Evolutionary conservation across 192 early-diverging fungal species (phyloP).

Genomic region (Jimgerdemannia lactiflua): DNA sequence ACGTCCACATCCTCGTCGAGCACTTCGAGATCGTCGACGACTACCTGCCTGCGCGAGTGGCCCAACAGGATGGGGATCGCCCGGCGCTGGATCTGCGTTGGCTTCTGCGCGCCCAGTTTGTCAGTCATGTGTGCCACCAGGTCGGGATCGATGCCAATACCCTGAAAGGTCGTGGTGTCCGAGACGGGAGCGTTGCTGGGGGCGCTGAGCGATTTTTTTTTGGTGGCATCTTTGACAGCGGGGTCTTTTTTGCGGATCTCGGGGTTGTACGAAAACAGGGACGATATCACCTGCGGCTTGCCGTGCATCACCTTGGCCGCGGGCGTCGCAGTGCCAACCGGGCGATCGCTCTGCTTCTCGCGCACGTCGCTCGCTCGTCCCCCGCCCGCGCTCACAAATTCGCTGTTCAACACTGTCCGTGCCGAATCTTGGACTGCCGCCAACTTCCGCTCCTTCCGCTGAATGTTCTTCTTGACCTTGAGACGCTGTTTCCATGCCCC

Average conservation of each 20-base stretch:
- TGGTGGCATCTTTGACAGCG: conserved; percentile 14
- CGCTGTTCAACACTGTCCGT: neutral
- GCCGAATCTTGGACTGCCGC: neutral
- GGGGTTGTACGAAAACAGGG: conserved; percentile 79
- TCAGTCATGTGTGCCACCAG: conserved; percentile 62
- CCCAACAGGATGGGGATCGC: conserved; percentile 75
- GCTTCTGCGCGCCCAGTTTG: conserved; percentile 74
- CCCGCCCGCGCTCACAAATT: neutral
- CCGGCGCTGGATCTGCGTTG: conserved; percentile 88
- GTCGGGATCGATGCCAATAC: conserved; percentile 74
- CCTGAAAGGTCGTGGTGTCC: conserved; percentile 59
- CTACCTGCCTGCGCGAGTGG: conserved; percentile 32
- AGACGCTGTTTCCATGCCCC: neutral
- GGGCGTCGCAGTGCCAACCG: neutral
- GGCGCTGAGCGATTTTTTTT: conserved; percentile 2
- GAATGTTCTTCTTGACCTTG: neutral
- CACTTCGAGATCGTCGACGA: conserved; percentile 27
- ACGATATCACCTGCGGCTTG: conserved; percentile 65
- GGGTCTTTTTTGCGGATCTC: conserved; percentile 31
- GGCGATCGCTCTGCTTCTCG: neutral
- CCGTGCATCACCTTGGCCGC: neutral
- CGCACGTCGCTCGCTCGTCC: neutral
- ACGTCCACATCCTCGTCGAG: conserved; percentile 62
- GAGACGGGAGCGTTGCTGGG: conserved; percentile 50
- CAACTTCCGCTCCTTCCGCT: neutral